phyloP scores from a whole-genome alignment of 2,329 filamentous ascomycete genomes.

The Fusarium setosum region DNA sequence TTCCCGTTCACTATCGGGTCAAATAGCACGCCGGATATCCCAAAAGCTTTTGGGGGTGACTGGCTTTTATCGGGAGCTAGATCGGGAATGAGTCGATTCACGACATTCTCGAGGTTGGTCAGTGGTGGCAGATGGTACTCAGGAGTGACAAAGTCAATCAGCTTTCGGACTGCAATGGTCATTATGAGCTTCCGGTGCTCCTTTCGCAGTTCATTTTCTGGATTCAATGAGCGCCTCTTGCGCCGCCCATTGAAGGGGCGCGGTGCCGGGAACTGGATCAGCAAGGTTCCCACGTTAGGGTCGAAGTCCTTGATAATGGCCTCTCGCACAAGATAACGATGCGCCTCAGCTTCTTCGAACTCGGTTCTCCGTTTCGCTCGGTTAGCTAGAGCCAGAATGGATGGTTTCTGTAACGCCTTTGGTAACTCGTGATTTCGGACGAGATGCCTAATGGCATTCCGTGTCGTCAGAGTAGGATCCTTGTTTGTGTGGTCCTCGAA shows the following conservation, averaged over 20 bases:
- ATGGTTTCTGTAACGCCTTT: constrained; percentile 72
- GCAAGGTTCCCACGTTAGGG: constrained; percentile 59
- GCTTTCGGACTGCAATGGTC: constrained; percentile 57
- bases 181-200: constrained; percentile 57
- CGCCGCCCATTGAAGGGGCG: constrained; percentile 23
- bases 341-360: constrained; percentile 62
- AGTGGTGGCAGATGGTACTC: constrained; percentile 57
- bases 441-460: constrained; percentile 84
- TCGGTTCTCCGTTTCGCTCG: constrained; percentile 59
- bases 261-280: constrained; percentile 56
- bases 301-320: constrained; percentile 60
- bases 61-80: constrained; percentile 43
- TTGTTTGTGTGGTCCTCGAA: constrained; percentile 88
- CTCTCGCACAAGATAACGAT: constrained; percentile 62
- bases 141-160: constrained; percentile 63
- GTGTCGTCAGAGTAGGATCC: constrained; percentile 78
- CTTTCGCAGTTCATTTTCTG: constrained; percentile 41
- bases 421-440: constrained; percentile 71
- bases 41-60: constrained; percentile 53
- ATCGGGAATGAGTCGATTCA: constrained; percentile 62
- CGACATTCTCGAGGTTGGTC: constrained; percentile 56
- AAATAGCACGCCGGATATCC: constrained; percentile 53
- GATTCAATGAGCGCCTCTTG: constrained; percentile 37
- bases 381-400: constrained; percentile 70
- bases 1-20: constrained; percentile 43